Evolutionary conservation across 2,329 filamentous ascomycete genomes (phyloP), one percentile per base, ranked within the genome.

Genomic region (Colletotrichum sp.): DNA sequence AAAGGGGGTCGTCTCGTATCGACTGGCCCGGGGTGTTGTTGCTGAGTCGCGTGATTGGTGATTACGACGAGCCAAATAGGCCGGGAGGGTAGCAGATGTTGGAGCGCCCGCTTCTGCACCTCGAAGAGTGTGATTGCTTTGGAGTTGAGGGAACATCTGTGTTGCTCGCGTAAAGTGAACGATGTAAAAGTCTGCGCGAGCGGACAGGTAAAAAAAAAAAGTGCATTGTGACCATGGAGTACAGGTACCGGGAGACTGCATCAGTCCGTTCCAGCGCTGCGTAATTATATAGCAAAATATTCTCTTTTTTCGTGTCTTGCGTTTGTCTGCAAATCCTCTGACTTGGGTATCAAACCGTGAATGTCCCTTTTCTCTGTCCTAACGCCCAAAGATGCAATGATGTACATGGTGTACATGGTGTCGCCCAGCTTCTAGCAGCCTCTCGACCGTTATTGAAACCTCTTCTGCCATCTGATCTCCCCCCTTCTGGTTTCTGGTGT

Each of bases 311-410:
- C 39, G 30, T 30, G 13, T 64, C 8, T 34, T 19, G 15, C 39
- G 15, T 73, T 15, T 61, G 15, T 73, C 30, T 52, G 25, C 25
- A 29, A 32, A 13, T 30, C 19, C 15, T 61, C 19, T 49, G 55
- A 32, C 32, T 44, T 74, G 74, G 74, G 71, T 76, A 76, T 76
- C 74, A 74, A 59, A 76, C 11, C 55, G 44, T 32, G 36, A 61
- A 57, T 27, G 16, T 57, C 55, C 30, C 15, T 39, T 36, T 62
- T 30, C 3, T 52, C 6, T 62, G 36, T n/a, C 29, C 59, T 29
- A 76, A 73, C 65, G 64, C 74, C 71, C 15, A 22, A 55, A 34
- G 55, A 69, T 65, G 65, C 59, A 76, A 65, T 57, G 15, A 52
- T 52, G 25, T 15, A 30, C 15, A 12, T n/a, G 13, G 4, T 52